Evolutionary conservation across 257 asterid species (phyloP), one percentile per base, ranked within the genome.

Genomic region (Solanum pinnatisectum): DNA sequence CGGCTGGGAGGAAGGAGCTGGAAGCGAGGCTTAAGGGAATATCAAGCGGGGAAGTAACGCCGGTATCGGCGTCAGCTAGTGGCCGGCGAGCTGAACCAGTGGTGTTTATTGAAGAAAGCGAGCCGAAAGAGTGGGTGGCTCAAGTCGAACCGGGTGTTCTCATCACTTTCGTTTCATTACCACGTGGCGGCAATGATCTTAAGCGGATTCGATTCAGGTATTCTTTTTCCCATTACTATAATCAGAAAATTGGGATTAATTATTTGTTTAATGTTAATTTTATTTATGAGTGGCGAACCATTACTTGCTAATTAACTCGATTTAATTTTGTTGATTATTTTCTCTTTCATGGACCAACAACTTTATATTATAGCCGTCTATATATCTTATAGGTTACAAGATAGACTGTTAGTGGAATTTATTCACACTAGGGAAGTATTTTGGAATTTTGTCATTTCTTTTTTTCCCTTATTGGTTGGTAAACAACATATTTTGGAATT

Each of bases 101-200:
- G 14, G 97, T 95, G 87, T 95, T 96, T 89, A 96, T 94, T 63
- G 98, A 96, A 91, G 99, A 95, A 93, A 94, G 86, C 89, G 98
- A 95, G 92, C 98, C 98, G 3, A 95, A 96, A 89, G 99, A 97
- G 94, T 95, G 99, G 99, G 99, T 97, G 87, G 98, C 98, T 37
- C 99, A 97, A 90, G 98, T 97, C 87, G 99, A 97, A 88, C 96
- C 98, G 87, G 99, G 99, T 11, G 99, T 97, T 20, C 89, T 97
- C 84, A 97, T 97, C 93, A 97, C 99, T 9, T 97, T 97, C 87
- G 87, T 97, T 89, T 97, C 99, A 37, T 81, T 95, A 92, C 98
- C 98, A 76, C 95, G 96, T 42, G 99, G 99, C 89, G 98, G 98
- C 70, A 97, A 97, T 79, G 98, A 97, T 90, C 98, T 96, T 32